Evolutionary conservation across 192 early-diverging fungal genomes (phyloP), one percentile per base, ranked within the genome.

Genomic region (Coemansia sp.): DNA sequence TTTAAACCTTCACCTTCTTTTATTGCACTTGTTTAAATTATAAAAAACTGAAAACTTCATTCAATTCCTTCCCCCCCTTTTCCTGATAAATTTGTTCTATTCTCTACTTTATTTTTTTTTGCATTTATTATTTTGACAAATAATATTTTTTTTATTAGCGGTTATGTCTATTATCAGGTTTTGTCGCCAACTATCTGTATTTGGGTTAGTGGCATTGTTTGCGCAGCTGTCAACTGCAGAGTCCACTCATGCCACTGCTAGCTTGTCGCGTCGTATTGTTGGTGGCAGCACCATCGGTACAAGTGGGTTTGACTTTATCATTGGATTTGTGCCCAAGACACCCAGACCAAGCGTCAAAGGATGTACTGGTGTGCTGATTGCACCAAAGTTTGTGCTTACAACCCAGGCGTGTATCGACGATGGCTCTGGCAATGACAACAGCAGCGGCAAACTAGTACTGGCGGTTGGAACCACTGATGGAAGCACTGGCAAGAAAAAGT

Each of bases 291-390:
- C 22, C 20, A 11, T 48, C 2, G 32, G 8, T 8, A 28, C 41
- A 8, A 8, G 5, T 20, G 61, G 41, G 6, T 33, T 41, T 32
- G 60, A 70, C 58, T 70, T 35, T 22, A 62, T 70, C 22, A 60
- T 70, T 11, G 35, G 55, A 2, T 51, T 70, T 14, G 39, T 9
- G 6, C 48, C 52, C 14, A 51, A 34, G 0, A 62, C 39, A 36
- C 48, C 45, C 32, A 52, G 34, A 2, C 15, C 18, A 4, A 38
- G 28, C 11, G 61, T 70, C 22, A 14, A 70, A 5, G 68, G 68
- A 22, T 70, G 68, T 32, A 61, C 60, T 5, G 68, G 68, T 36
- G 68, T 70, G 11, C 52, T 70, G 7, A 70, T 70, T 41, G 61
- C 60, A 6, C 60, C 68, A 6, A 62, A 61, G 34, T 61, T 41